Evolutionary conservation across 2,329 filamentous ascomycete species (phyloP).

Genomic region (Atkinsonella hypoxylon): DNA sequence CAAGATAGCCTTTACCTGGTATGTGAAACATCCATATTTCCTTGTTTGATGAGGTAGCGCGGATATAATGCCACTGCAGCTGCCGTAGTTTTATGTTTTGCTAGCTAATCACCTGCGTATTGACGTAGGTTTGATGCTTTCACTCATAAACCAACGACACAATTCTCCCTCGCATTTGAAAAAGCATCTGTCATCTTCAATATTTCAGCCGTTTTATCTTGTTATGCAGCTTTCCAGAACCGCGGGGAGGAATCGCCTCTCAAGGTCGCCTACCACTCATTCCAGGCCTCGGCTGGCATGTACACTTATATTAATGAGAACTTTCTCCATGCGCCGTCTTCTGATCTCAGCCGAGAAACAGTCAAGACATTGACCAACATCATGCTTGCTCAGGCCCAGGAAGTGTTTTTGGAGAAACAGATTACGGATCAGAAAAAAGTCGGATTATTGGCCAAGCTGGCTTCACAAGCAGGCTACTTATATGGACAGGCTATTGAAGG

Average conservation of each 20-base stretch:
- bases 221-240: slow-evolving; percentile 87
- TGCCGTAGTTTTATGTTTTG: too few species aligned
- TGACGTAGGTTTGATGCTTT: slow-evolving; percentile 87
- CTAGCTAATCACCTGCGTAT: too few species aligned
- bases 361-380: slow-evolving; percentile 89
- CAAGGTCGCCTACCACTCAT: slow-evolving; percentile 95
- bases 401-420: slow-evolving; percentile 96
- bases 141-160: slow-evolving; percentile 91
- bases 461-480: slow-evolving; percentile 78
- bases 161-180: slow-evolving; percentile 94
- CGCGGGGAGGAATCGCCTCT: slow-evolving; percentile 83
- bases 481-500: slow-evolving; percentile 84
- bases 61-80: not conserved
- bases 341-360: slow-evolving; percentile 89
- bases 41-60: not conserved
- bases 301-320: slow-evolving; percentile 99
- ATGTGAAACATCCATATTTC: slow-evolving; percentile 13
- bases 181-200: slow-evolving; percentile 99
- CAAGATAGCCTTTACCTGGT: slow-evolving; percentile 98
- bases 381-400: slow-evolving; percentile 90
- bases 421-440: slow-evolving; percentile 86
- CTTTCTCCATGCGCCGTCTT: slow-evolving; percentile 91
- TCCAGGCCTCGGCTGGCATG: slow-evolving; percentile 97
- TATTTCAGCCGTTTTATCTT: slow-evolving; percentile 92
- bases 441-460: slow-evolving; percentile 81